A percentile compares a stretch with the other conserved stretches of the same genome.
These are phyloP conservation scores for Kockovaella imperatae DNA, from an alignment of 768 basidiomycete genomes.

Conservation along the genomic window DNA sequence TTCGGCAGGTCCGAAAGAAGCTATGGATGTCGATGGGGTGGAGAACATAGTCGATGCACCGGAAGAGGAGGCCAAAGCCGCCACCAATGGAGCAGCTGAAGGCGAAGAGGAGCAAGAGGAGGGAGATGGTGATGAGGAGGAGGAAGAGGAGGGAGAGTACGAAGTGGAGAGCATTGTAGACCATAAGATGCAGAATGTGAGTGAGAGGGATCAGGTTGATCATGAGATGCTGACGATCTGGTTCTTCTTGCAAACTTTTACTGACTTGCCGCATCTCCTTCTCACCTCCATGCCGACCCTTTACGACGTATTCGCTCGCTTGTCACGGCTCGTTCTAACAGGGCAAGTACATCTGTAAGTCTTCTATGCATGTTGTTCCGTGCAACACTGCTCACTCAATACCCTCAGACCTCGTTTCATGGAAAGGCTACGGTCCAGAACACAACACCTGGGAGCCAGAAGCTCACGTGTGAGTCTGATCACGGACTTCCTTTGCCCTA, in stretches of 20 bases:
- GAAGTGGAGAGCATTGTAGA: constrained; percentile 32
- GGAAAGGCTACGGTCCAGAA: constrained; percentile 43
- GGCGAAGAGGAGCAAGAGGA: not conserved
- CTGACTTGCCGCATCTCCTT: not conserved
- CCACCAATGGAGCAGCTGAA: constrained; percentile 1
- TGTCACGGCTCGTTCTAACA: constrained; percentile 2
- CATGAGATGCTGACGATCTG: not conserved
- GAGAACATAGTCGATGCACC: not conserved
- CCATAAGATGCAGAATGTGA: constrained; percentile 10
- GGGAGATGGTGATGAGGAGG: constrained; percentile 1
- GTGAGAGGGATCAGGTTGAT: not conserved
- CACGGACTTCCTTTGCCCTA: too few relatives aligned
- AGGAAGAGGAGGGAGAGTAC: constrained; percentile 23
- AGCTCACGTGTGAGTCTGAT: constrained; percentile 38
- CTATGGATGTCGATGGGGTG: too few relatives aligned
- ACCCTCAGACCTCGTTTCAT: constrained; percentile 33
- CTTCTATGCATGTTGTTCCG: not conserved
- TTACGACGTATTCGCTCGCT: not conserved
- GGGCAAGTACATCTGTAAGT: constrained; percentile 26
- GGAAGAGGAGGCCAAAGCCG: not conserved
- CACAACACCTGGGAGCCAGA: constrained; percentile 42
- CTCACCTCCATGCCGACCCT: not conserved
- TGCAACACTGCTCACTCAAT: not conserved
- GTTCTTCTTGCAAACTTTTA: not conserved
- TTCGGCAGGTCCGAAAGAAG: too few relatives aligned